Percentiles rank a stretch among this genome's conserved stretches.
These are phyloP conservation scores for Aureococcus anophagefferens DNA, from an alignment of 108 stramenopile genomes.

Conservation along the genomic window DNA sequence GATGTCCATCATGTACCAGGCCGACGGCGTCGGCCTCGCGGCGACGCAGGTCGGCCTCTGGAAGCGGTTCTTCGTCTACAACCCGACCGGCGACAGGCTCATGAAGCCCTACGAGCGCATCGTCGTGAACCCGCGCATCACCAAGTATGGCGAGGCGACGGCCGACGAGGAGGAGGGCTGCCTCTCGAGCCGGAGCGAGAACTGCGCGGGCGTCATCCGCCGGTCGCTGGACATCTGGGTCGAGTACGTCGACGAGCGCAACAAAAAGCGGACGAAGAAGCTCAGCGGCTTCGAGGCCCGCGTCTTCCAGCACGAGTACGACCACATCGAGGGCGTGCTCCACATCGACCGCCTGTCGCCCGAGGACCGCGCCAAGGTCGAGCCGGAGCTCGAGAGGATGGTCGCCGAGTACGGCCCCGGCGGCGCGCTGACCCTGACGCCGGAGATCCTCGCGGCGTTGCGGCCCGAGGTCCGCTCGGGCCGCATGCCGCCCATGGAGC, in stretches of 20 bases:
- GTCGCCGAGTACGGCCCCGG: constrained; percentile 15
- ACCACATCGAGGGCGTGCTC: constrained; percentile 33
- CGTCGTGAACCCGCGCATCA: constrained; percentile 30
- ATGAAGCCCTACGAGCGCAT: constrained; percentile 21
- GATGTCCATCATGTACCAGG: constrained; percentile 37
- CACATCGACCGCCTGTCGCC: constrained; percentile 26
- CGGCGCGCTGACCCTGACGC: too few species aligned
- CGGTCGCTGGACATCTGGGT: constrained; percentile 20
- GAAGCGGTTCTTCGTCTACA: constrained; percentile 34
- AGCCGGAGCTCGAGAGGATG: constrained; percentile 22
- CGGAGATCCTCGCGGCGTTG: too few species aligned
- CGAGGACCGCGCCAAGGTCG: constrained; percentile 25
- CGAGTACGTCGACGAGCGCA: constrained; percentile 22
- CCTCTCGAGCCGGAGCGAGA: constrained; percentile 21
- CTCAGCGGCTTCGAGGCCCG: constrained; percentile 31
- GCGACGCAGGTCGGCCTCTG: constrained; percentile 37
- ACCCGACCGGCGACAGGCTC: constrained; percentile 12
- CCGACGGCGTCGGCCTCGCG: constrained; percentile 35
- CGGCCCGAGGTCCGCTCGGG: too few species aligned
- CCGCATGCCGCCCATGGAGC: too few species aligned
- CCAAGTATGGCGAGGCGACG: constrained; percentile 18
- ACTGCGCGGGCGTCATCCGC: constrained; percentile 17
- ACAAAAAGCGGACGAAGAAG: constrained; percentile 6
- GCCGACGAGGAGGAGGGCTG: constrained; percentile 30
- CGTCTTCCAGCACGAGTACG: constrained; percentile 43